Base-by-base conservation (phyloP, 2,329 filamentous ascomycete genomes). In the Neonectria sp. region DNA sequence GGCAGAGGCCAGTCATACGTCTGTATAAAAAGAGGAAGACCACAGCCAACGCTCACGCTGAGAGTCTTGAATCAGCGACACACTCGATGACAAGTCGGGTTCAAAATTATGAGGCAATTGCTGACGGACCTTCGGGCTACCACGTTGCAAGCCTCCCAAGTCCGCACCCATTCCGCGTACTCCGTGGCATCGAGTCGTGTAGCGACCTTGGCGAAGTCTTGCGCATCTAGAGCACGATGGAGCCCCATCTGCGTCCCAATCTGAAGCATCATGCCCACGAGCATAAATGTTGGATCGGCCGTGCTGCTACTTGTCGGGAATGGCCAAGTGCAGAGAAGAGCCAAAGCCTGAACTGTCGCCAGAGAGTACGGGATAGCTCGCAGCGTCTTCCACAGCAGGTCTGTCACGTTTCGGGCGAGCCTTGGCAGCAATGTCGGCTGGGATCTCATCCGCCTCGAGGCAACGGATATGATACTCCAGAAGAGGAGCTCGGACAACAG, bases 251-350 rank as follows among this genome's bases (percentile, higher is more conserved):
- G 74, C 6, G 71, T 70, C 15, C 72, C 73, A 29, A 75, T 69
- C 40, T 77, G 74, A 45, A 77, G 69, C 74, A 78, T 77, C 9
- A 75, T 56, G 21, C 74, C 73, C 35, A 65, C 72, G 7, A 78
- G 60, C 59, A 76, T 72, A 21, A 69, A 77, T 4, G 73, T 76
- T 2, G 73, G 60, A 63, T 78, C 70, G n/a, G 69, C 60, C 24
- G 68, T 46, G 55, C 70, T 71, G 59, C 69, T 70, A 51, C 69
- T 65, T 29, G 70, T 71, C 2, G 75, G 76, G 46, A 78, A 65
- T 17, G 75, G 75, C 75, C 75, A 78, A 5, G 68, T 74, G 55
- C 75, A 78, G 7, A 76, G 56, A 12, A 77, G 35, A n/a, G 66
- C 71, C 9, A 78, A 63, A 21, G 72, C 74, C 51, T 77, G 75